A percentile compares a stretch with the other conserved stretches of the same genome.
Conservation (phyloP, 1,284 basidiomycete genomes). For the Puccinia polysora region DNA sequence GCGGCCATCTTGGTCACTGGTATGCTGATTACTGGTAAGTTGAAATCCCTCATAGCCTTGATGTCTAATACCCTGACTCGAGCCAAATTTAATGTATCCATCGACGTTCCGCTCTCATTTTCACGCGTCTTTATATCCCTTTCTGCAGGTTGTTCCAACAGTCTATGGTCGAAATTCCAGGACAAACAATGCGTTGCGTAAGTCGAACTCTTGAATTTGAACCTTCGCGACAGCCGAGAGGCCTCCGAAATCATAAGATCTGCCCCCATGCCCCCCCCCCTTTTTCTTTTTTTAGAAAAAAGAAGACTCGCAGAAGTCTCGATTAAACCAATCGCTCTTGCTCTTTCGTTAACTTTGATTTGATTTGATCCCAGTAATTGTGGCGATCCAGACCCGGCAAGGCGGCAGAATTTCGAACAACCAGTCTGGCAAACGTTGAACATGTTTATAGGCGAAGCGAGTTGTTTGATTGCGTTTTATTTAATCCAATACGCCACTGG, state of each 20-base stretch:
- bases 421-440: slow-evolving; percentile 84
- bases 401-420: slow-evolving; percentile 21
- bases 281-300: slow-evolving; percentile 10
- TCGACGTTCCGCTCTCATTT: not conserved
- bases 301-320: slow-evolving; percentile 59
- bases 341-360: slow-evolving; percentile 1
- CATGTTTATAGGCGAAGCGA: slow-evolving; percentile 61
- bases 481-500: slow-evolving; percentile 47
- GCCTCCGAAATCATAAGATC: no score
- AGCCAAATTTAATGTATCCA: not conserved
- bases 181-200: slow-evolving; percentile 96
- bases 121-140: not conserved
- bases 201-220: no score
- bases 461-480: slow-evolving; percentile 59
- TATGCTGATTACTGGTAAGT: slow-evolving; percentile 27
- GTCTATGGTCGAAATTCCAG: slow-evolving; percentile 53
- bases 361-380: slow-evolving; percentile 30
- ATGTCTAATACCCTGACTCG: not conserved
- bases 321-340: slow-evolving; percentile 70
- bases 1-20: slow-evolving; percentile 18
- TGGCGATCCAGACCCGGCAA: slow-evolving; percentile 21
- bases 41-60: not conserved
- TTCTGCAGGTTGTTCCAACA: slow-evolving; percentile 29
- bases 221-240: no score
- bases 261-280: no score